These are phyloP conservation scores for Penicillium atrosanguineum DNA, from an alignment of 495 filamentous ascomycete genomes.

Conservation along the genomic window DNA sequence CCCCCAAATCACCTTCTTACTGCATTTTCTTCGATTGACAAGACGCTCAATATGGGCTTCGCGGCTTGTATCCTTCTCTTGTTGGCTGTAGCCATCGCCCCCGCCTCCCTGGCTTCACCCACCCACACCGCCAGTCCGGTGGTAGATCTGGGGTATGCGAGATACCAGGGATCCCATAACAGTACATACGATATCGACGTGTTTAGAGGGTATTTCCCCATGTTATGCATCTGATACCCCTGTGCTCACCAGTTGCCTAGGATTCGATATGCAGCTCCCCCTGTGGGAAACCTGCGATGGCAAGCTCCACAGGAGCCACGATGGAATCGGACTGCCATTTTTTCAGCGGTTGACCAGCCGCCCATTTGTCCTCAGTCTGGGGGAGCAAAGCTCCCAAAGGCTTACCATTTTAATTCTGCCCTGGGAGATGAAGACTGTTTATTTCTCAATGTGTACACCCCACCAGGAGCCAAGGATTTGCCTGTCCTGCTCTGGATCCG, in stretches of 20 bases:
- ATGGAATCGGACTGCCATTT: conserved; percentile 4
- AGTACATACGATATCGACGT: conserved; percentile 16
- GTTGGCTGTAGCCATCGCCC: not conserved
- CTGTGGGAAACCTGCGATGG: conserved; percentile 36
- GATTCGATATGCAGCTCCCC: conserved; percentile 39
- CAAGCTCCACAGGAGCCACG: conserved; percentile 29
- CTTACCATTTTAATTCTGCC: conserved; percentile 13
- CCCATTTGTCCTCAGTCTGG: conserved; percentile 19
- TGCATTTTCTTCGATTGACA: not conserved
- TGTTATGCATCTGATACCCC: not conserved
- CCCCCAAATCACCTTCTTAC: not conserved
- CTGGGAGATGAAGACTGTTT: conserved; percentile 61
- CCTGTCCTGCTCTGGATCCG: conserved; percentile 13
- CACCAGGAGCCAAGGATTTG: conserved; percentile 42
- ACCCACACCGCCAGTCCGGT: not conserved
- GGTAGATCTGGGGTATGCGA: conserved; percentile 22
- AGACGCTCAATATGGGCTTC: not conserved
- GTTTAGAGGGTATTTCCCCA: conserved; percentile 21
- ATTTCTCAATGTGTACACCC: conserved; percentile 64
- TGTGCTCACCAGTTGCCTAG: conserved; percentile 8
- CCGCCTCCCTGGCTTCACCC: not conserved
- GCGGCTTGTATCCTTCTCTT: not conserved
- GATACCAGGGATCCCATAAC: conserved; percentile 22
- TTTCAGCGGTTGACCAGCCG: conserved; percentile 9
- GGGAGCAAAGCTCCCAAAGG: conserved; percentile 4